phyloP scores from a whole-genome alignment of 768 basidiomycete species.

The Phaffia australis region DNA sequence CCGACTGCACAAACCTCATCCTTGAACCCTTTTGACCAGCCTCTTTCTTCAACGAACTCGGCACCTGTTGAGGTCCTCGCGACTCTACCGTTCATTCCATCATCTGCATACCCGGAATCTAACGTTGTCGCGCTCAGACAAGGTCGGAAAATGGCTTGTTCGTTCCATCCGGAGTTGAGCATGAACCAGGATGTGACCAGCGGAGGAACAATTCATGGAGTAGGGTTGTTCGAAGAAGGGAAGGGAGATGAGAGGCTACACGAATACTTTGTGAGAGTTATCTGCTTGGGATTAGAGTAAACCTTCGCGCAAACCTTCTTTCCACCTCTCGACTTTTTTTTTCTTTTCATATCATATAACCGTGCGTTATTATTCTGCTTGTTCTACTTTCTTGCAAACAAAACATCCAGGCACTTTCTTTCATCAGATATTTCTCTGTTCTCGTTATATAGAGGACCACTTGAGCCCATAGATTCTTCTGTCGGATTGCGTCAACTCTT shows the following conservation, averaged over 20 bases:
- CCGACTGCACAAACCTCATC: background rate
- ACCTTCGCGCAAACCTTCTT: no score
- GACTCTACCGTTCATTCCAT: slow-evolving; percentile 19
- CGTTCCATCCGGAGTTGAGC: slow-evolving; percentile 23
- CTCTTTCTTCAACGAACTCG: background rate
- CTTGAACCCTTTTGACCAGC: background rate
- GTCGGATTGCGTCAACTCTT: no score
- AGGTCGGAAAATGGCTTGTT: slow-evolving; percentile 18
- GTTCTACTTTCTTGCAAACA: no score
- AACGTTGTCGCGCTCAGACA: slow-evolving; percentile 19
- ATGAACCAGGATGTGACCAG: no score
- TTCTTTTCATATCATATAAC: no score
- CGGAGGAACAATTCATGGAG: no score
- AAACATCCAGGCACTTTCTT: no score
- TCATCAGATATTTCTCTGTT: no score
- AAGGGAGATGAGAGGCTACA: slow-evolving; percentile 11
- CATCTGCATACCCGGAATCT: background rate
- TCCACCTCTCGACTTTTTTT: no score
- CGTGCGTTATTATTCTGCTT: no score
- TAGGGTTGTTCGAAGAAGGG: background rate
- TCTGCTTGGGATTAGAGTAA: slow-evolving; percentile 2
- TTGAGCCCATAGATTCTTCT: no score
- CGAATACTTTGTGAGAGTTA: slow-evolving; percentile 14
- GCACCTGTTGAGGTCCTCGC: slow-evolving; percentile 14
- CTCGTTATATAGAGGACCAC: no score